Conservation (phyloP, 164 flowering plant species). For the Warburgia ugandensis region DNA sequence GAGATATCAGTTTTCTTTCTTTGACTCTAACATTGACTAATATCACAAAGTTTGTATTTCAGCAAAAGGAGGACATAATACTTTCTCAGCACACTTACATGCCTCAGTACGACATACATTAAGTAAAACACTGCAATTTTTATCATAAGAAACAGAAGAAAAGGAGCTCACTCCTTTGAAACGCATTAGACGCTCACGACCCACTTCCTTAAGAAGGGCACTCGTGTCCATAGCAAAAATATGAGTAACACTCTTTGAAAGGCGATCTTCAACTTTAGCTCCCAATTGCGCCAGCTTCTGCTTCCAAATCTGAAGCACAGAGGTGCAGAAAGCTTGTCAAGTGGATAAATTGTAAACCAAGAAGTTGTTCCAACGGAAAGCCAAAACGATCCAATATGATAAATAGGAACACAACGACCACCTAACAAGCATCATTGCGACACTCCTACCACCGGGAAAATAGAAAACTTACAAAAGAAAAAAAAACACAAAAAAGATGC, state of each 20-base stretch:
- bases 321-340: not conserved
- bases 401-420: not conserved
- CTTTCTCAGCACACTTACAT: not conserved
- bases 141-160: not conserved
- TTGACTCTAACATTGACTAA: too few species aligned
- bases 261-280: slow-evolving; percentile 46
- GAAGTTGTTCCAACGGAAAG: not conserved
- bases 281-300: slow-evolving; percentile 82
- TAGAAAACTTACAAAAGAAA: not conserved
- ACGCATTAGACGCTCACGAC: slow-evolving; percentile 24
- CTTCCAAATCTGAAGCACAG: slow-evolving; percentile 69
- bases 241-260: slow-evolving; percentile 62
- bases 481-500: not conserved
- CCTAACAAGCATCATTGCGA: not conserved
- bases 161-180: slow-evolving; percentile 55
- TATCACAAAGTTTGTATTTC: too few species aligned
- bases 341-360: not conserved
- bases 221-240: slow-evolving; percentile 45
- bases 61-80: not conserved
- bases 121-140: not conserved
- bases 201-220: slow-evolving; percentile 38
- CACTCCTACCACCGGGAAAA: too few species aligned
- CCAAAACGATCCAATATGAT: not conserved
- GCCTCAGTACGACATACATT: not conserved
- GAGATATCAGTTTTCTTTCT: not conserved